phyloP scores from a whole-genome alignment of 1,284 basidiomycete genomes.

The Austropuccinia psidii region DNA sequence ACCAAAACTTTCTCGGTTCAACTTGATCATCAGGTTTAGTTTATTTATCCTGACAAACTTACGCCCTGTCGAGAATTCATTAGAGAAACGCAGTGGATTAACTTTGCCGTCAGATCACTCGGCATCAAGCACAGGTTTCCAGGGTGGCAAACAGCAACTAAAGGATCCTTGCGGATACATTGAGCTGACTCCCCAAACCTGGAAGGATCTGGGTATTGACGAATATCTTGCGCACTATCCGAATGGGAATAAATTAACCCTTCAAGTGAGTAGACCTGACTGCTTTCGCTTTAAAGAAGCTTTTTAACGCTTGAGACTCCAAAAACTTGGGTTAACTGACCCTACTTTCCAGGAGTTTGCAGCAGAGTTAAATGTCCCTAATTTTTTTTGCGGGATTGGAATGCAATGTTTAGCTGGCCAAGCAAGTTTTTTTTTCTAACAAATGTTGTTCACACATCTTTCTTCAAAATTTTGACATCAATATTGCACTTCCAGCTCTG shows the following conservation, averaged over 20 bases:
- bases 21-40: too few species aligned
- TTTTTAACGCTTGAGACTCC: neutral
- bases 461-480: neutral
- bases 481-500: conserved; percentile 5
- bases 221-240: conserved; percentile 29
- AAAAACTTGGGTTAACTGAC: too few species aligned
- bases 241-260: conserved; percentile 22
- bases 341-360: conserved; percentile 23
- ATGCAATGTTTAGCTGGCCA: conserved; percentile 33
- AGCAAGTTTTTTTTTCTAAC: neutral
- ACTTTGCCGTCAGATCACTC: neutral
- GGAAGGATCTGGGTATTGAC: conserved; percentile 23
- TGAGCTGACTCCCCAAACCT: conserved; percentile 19
- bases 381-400: conserved; percentile 31
- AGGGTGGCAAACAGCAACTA: neutral
- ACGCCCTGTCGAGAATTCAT: too few species aligned
- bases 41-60: too few species aligned
- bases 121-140: neutral
- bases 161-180: conserved; percentile 30
- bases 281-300: neutral
- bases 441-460: neutral
- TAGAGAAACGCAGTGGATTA: neutral
- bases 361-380: conserved; percentile 21
- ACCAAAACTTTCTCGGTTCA: too few species aligned
- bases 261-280: neutral